These are phyloP conservation scores for Saccharomyces uvarum DNA, from an alignment of 1,139 yeast species.

Conservation along the genomic window DNA sequence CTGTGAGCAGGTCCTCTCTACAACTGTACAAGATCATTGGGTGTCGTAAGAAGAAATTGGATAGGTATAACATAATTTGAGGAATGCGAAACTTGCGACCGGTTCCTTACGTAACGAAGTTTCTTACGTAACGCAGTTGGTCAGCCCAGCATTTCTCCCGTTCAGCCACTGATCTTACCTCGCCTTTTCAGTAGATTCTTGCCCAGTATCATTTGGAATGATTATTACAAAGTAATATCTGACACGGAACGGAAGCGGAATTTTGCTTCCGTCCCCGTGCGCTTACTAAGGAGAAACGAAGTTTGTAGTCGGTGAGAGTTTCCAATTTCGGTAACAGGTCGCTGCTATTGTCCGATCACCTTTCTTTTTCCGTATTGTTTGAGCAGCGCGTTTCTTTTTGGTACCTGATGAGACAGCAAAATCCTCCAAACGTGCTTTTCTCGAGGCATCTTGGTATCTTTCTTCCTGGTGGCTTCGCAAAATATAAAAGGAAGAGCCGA, in stretches of 20 bases:
- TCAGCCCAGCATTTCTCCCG: neutral
- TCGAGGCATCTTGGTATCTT: neutral
- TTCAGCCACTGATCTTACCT: neutral
- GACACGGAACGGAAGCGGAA: neutral
- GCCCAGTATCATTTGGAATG: too few relatives aligned
- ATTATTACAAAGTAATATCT: neutral
- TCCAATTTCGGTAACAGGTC: neutral
- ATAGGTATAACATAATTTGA: too few relatives aligned
- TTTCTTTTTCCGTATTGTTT: neutral
- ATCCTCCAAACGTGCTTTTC: neutral
- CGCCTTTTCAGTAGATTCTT: neutral
- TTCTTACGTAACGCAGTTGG: neutral
- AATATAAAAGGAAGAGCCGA: neutral
- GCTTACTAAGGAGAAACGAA: neutral
- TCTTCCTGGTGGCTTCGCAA: neutral
- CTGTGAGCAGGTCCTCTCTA: too few relatives aligned
- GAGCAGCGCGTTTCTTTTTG: neutral
- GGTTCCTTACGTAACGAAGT: neutral
- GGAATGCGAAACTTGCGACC: neutral
- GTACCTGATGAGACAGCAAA: neutral
- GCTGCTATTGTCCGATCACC: neutral
- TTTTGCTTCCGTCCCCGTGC: neutral
- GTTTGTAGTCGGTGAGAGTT: neutral
- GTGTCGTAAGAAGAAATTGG: too few relatives aligned
- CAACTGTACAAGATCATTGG: too few relatives aligned